Evolutionary conservation across 2,329 filamentous ascomycete species (phyloP), one percentile per base, ranked within the genome.

Genomic region (Arthrobotrys entomopaga): DNA sequence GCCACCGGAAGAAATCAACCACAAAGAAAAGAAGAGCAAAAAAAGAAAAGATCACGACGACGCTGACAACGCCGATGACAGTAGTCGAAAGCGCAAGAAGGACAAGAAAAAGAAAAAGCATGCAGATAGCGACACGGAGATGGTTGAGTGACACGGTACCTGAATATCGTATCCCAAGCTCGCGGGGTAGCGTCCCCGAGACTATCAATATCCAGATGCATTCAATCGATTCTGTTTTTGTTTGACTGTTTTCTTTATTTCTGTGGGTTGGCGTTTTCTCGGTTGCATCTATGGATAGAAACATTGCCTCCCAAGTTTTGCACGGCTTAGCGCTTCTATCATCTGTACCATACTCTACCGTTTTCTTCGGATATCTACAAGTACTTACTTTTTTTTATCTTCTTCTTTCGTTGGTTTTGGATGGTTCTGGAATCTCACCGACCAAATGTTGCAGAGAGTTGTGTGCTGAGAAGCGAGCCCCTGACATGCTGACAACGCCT

Each of bases 1-100:
- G 67, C 90, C 94, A 6, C 95, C 95, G 3, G 89, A 91, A 80
- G 95, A 98, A 82, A 65, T 69, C 59, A 70, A 75, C 34, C 48
- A 38, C 43, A 75, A 75, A 19, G 71, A 75, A 43, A 75, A 70
- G 60, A 70, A 66, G 43, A 56, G 53, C 2, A 75, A 70, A 24
- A 70, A 75, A 38, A 57, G 71, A 50, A 75, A 75, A 57, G 65
- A 75, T 26, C 43, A 40, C 42, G 29, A 34, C 10, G 10, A 34
- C n/a, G 70, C 50, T 19, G 64, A 67, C 11, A 50, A 67, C 19
- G 64, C 6, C 26, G 53, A 57, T 15, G 38, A 49, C 22, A 22
- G 59, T 48, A 56, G 61, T 26, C 57, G 61, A 40, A 75, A 70
- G 50, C 29, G 54, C 20, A 75, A 70, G 29, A 70, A 75, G 38